Conservation (phyloP, 2,329 filamentous ascomycete genomes). For the Cryphonectria japonica region DNA sequence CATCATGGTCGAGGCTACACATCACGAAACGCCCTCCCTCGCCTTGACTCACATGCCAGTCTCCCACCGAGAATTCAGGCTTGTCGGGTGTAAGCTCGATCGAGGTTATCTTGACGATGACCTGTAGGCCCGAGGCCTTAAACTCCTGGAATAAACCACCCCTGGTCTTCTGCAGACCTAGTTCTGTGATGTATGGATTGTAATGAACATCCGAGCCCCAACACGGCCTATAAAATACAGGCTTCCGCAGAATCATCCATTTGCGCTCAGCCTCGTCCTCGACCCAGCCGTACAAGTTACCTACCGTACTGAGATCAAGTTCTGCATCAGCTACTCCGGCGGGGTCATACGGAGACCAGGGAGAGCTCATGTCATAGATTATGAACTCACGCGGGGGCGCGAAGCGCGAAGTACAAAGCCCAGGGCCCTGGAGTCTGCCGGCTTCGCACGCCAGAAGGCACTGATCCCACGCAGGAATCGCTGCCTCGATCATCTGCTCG, state of each 20-base stretch:
- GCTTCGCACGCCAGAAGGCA: neutral
- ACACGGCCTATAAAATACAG: constrained; percentile 7
- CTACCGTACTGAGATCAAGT: constrained; percentile 20
- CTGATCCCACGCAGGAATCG: constrained; percentile 16
- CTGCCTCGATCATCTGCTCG: constrained; percentile 25
- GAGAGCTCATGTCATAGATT: too few species aligned
- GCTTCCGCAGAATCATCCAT: constrained; percentile 21
- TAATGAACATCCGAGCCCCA: constrained; percentile 8
- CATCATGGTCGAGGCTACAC: neutral
- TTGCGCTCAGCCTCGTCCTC: constrained; percentile 27
- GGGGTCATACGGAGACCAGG: constrained; percentile 3
- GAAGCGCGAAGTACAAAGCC: constrained; percentile 12
- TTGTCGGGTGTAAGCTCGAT: constrained; percentile 64
- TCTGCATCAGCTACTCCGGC: neutral
- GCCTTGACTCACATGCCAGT: constrained; percentile 47
- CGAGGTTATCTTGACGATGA: constrained; percentile 66
- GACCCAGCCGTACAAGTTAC: constrained; percentile 19
- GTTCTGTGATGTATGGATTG: neutral
- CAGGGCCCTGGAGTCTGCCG: neutral
- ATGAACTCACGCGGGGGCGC: too few species aligned
- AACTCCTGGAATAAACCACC: constrained; percentile 29
- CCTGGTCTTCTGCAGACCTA: constrained; percentile 4
- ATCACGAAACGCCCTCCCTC: neutral
- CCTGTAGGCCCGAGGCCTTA: constrained; percentile 49
- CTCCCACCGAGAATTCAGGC: constrained; percentile 55